Base-by-base conservation (phyloP, 2,329 filamentous ascomycete species). In the Diaporthe vaccinii region DNA sequence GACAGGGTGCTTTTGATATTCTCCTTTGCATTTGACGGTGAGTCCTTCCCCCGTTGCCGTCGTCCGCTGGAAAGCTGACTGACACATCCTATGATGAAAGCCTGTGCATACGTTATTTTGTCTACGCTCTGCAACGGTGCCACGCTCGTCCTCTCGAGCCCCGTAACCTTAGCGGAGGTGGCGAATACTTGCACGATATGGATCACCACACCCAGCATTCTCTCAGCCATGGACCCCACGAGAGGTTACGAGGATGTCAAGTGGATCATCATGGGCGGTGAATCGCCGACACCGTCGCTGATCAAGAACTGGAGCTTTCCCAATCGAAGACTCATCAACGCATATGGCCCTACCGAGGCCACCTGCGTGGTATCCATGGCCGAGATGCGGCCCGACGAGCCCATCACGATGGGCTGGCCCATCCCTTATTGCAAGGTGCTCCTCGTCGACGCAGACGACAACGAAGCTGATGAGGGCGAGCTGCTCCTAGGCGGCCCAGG, bases 301-400 rank as follows among this genome's bases (percentile, higher is more conserved):
- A 22, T 65, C 39, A 65, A 46, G 59, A 65, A 65, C 25, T 65
- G 59, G 59, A 65, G 59, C 17, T 8, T 9, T 3, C 25, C 59
- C 10, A 46, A 65, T 5, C 39, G 59, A 22, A 46, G 39, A 4
- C 59, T 65, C 25, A 65, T 65, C 39, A 65, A 65, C 25, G 59
- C 59, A 15, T 65, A 65, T 15, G 59, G 59, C 3, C 59, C 59
- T 14, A 65, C 59, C 15, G 59, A 65, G 25, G 59, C 59, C 6
- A 65, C 59, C 25, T 65, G 59, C 39, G 59, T 65, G n/a, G 59
- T 65, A 2, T 65, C 59, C 59, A 65, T 65, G 59, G 59, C 59
- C 14, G 59, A 65, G 59, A 9, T 65, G 25, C 59, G 39, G 14
- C 39, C 41, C 4, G 59, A 44, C 9, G 25, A 44, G 25, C 59